Evolutionary conservation across 2,329 filamentous ascomycete species (phyloP).

Genomic region (Diplodia sapinea): DNA sequence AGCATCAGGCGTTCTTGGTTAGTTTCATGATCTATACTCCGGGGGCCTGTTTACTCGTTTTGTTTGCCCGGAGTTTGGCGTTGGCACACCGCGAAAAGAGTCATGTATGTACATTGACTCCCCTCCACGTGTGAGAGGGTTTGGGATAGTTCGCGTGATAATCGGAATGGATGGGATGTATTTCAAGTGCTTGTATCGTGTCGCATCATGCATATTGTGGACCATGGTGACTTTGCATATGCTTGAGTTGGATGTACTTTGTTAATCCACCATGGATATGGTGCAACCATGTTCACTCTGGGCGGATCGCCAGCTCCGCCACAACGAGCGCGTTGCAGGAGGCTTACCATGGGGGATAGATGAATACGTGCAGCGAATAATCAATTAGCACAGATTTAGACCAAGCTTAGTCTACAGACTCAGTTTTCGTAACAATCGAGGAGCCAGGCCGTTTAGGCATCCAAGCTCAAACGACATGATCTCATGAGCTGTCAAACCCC

Average conservation of each 20-base stretch:
- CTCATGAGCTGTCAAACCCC: not conserved
- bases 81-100: not conserved
- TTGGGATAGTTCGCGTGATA: not conserved
- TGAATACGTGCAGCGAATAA: too few species aligned
- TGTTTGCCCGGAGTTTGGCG: slow-evolving; percentile 14
- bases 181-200: not conserved
- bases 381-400: too few species aligned
- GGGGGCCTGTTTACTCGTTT: not conserved
- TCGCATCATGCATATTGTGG: not conserved
- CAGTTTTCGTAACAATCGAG: not conserved
- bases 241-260: not conserved
- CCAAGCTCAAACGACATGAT: not conserved
- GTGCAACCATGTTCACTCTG: not conserved
- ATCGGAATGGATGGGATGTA: not conserved
- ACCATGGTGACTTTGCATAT: not conserved
- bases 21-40: not conserved
- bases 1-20: slow-evolving; percentile 12
- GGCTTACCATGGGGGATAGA: not conserved
- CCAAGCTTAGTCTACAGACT: not conserved
- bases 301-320: too few species aligned
- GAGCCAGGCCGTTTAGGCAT: not conserved
- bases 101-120: not conserved
- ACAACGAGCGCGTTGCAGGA: not conserved
- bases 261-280: not conserved
- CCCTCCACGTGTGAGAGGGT: not conserved